Conservation (phyloP, 805 yeast species). For the Candida koratica region DNA sequence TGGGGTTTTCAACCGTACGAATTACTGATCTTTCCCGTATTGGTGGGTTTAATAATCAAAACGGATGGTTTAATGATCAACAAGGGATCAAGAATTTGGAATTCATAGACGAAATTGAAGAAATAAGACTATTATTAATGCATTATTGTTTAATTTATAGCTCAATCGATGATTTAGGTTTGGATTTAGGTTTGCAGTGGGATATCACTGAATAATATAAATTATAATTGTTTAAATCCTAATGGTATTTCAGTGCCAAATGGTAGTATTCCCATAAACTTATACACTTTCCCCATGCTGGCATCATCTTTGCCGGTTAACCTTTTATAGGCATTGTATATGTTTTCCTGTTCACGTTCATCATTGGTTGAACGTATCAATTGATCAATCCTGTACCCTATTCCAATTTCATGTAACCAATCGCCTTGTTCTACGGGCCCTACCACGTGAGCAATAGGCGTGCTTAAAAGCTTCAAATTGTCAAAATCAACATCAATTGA, state of each 20-base stretch:
- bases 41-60: constrained; percentile 28
- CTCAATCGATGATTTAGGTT: constrained; percentile 14
- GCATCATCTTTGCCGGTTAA: constrained; percentile 56
- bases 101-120: constrained; percentile 73
- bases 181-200: too few species aligned
- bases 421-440: constrained; percentile 77
- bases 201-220: not conserved
- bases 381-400: constrained; percentile 64
- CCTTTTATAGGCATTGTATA: constrained; percentile 56
- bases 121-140: constrained; percentile 52
- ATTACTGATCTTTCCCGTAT: constrained; percentile 46
- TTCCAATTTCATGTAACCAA: constrained; percentile 73
- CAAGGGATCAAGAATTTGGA: constrained; percentile 57
- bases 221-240: constrained; percentile 47
- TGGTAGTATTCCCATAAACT: constrained; percentile 63
- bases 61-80: constrained; percentile 39
- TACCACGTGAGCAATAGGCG: constrained; percentile 19
- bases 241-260: constrained; percentile 40
- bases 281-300: constrained; percentile 75
- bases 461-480: constrained; percentile 37
- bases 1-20: constrained; percentile 27
- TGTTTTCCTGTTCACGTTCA: constrained; percentile 46
- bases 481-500: constrained; percentile 82
- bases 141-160: constrained; percentile 54
- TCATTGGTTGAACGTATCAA: constrained; percentile 42